Base-by-base conservation (phyloP, 768 basidiomycete genomes). In the Hortiboletus campestris region DNA sequence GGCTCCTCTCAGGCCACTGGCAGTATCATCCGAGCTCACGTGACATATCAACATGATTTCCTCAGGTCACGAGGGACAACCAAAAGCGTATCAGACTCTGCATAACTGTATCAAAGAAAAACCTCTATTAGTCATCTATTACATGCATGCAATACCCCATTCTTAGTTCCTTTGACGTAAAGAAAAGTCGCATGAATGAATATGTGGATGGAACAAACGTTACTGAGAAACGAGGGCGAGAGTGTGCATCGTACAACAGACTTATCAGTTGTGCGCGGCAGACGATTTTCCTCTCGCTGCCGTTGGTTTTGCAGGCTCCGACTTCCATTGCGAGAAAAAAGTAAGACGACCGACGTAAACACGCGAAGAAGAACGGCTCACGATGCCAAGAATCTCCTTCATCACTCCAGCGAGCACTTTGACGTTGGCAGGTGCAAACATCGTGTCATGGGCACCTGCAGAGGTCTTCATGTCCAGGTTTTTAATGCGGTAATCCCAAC, bases 341-440 rank as follows among this genome's bases (percentile, higher is more conserved):
- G 17, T 62, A 16, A 61, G 59, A 49, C 11, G 10, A 34, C 16
- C 10, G 14, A 56, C 25, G 11, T 19, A 14, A 25, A 51, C 45
- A 17, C 2, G 13, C 12, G 43, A 29, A 46, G 6, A 36, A 40
- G 41, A 14, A 9, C 25, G 16, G 51, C 62, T 49, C 38, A 64
- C 58, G 38, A 55, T 48, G 13, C 63, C 59, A 39, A 63, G 43
- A 43, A 55, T 20, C 5, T 52, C 62, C 50, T 64, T 63, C 38
- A 64, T 60, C 36, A 68, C 66, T 0, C 60, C 55, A 35, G 68
- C 67, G 1, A 70, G 69, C 4, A 63, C 61, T 20, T 70, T 70
- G 19, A 70, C 68, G 22, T 70, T 63, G 20, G 69, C 67, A 48
- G 69, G 68, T 2, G 69, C 65, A 35, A 70, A 70, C 68, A 70